These are phyloP conservation scores for Coniella lustricola DNA, from an alignment of 2,329 filamentous ascomycete genomes.

Conservation along the genomic window DNA sequence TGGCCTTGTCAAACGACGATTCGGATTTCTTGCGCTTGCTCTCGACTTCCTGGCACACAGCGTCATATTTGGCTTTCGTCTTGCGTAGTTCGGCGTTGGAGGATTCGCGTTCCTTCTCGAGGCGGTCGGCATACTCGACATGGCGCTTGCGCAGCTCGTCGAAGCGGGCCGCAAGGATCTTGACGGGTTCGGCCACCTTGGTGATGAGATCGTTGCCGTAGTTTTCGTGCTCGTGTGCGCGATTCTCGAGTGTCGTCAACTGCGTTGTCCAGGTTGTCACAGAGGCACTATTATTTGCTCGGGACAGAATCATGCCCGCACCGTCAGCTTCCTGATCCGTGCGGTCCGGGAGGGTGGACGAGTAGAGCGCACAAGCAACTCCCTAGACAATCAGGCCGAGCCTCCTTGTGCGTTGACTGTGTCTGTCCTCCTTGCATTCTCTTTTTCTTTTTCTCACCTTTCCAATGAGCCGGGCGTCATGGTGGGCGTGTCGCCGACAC, in stretches of 20 bases:
- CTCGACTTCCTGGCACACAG: conserved; percentile 89
- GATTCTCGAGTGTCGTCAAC: conserved; percentile 78
- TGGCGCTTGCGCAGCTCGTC: conserved; percentile 92
- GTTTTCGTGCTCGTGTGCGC: conserved; percentile 82
- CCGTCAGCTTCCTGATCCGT: conserved; percentile 12
- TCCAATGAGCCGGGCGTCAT: conserved; percentile 95
- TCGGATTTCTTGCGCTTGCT: conserved; percentile 91
- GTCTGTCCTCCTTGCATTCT: background rate
- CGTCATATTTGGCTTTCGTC: conserved; percentile 87
- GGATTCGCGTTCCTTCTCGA: conserved; percentile 81
- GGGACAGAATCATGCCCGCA: conserved; percentile 3
- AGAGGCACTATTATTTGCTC: conserved; percentile 57
- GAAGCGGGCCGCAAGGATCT: conserved; percentile 64
- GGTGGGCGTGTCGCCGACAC: conserved; percentile 85
- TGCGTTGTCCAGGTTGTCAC: conserved; percentile 96
- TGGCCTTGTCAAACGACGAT: conserved; percentile 86
- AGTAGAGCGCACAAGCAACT: background rate
- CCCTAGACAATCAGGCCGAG: background rate
- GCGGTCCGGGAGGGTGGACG: background rate
- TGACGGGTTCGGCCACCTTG: conserved; percentile 81
- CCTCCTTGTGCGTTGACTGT: too few species aligned
- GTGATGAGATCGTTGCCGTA: conserved; percentile 71
- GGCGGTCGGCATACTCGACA: conserved; percentile 76
- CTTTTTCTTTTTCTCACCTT: conserved; percentile 42
- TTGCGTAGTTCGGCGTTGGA: conserved; percentile 84